These are phyloP conservation scores for Populus tomentosa DNA, from an alignment of 441 rosid species.

Conservation along the genomic window DNA sequence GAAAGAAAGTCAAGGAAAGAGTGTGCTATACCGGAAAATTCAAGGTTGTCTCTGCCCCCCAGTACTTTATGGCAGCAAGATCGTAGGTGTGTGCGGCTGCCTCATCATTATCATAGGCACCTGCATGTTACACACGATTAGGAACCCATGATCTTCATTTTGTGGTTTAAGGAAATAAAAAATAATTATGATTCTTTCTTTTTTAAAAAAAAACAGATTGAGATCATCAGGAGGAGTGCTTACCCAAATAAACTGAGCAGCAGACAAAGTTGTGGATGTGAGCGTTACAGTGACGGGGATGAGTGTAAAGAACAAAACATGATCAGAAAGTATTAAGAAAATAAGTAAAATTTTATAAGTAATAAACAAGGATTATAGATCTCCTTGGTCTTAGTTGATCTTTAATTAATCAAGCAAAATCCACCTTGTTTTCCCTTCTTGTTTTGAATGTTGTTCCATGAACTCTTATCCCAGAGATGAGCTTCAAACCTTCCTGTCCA, in stretches of 20 bases:
- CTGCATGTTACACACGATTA: slow-evolving; percentile 23
- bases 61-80: slow-evolving; percentile 37
- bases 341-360: neutral
- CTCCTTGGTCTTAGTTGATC: slow-evolving; percentile 27
- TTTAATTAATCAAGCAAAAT: neutral
- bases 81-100: slow-evolving; percentile 91
- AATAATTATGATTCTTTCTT: neutral
- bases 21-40: slow-evolving; percentile 58
- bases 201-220: neutral
- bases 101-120: slow-evolving; percentile 90
- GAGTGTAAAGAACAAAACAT: slow-evolving; percentile 28
- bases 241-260: slow-evolving; percentile 87
- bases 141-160: neutral
- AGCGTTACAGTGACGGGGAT: slow-evolving; percentile 37
- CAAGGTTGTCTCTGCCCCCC: slow-evolving; percentile 59
- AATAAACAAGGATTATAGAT: slow-evolving; percentile 32
- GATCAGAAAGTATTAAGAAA: slow-evolving; percentile 26
- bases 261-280: slow-evolving; percentile 26
- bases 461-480: slow-evolving; percentile 89
- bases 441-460: slow-evolving; percentile 82
- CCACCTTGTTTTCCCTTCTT: slow-evolving; percentile 88
- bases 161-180: neutral
- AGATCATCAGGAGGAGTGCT: slow-evolving; percentile 23
- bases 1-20: neutral
- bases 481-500: slow-evolving; percentile 97